phyloP scores from a whole-genome alignment of 306 rosid genomes.

The Prunus kanzakura region DNA sequence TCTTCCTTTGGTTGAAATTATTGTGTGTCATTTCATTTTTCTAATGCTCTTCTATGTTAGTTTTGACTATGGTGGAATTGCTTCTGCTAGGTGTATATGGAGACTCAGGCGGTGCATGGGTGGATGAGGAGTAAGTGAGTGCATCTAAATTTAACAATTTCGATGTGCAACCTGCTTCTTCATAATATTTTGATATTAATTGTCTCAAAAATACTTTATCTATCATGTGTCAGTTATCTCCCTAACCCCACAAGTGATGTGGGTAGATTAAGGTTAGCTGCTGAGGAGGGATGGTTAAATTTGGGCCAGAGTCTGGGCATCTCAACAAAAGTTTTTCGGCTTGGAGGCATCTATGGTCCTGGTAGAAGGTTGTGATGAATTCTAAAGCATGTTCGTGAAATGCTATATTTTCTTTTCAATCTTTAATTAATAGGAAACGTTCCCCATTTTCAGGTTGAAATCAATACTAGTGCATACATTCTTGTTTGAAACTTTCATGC shows the following conservation, averaged over 20 bases:
- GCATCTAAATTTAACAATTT: slow-evolving; percentile 22
- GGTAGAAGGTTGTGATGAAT: slow-evolving; percentile 74
- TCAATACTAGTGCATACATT: background rate
- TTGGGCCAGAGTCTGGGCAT: slow-evolving; percentile 50
- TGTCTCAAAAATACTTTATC: slow-evolving; percentile 28
- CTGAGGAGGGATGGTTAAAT: slow-evolving; percentile 78
- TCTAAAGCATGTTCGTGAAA: background rate
- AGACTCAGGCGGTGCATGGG: slow-evolving; percentile 65
- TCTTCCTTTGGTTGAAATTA: background rate
- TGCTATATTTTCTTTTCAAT: background rate
- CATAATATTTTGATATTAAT: slow-evolving; percentile 13
- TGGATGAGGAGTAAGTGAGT: slow-evolving; percentile 86
- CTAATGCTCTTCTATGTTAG: background rate
- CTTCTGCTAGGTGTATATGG: slow-evolving; percentile 69
- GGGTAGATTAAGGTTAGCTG: slow-evolving; percentile 58
- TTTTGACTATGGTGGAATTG: slow-evolving; percentile 8
- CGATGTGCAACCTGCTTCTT: slow-evolving; percentile 20
- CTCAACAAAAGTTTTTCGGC: slow-evolving; percentile 58
- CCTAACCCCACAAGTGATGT: slow-evolving; percentile 50
- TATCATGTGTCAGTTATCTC: slow-evolving; percentile 54
- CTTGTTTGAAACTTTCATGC: slow-evolving; percentile 9
- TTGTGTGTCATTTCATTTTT: background rate
- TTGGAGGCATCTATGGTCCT: slow-evolving; percentile 97
- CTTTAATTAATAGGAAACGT: background rate
- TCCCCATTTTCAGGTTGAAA: background rate